Base-by-base conservation (phyloP, 2,329 filamentous ascomycete genomes). In the Penicillium sclerotiorum region DNA sequence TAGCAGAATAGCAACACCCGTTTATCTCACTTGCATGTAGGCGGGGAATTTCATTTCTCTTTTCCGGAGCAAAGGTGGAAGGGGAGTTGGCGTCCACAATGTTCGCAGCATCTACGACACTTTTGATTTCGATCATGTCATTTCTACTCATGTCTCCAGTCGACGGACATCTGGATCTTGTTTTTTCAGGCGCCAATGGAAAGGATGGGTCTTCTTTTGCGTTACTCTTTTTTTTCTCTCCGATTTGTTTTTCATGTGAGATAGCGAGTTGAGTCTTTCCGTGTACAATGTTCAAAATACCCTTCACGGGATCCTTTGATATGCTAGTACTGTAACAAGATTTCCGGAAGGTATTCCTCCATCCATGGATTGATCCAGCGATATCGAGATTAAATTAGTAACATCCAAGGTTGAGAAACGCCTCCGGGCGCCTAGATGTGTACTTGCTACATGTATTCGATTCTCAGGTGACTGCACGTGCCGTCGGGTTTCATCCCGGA, bases 201-300 rank as follows among this genome's bases (percentile, higher is more conserved):
- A 47, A 52, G 33, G 33, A 17, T 36, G 33, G 48, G 50, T 18
- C 40, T 33, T 45, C 27, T 42, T 48, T 37, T 47, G 28, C 18
- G 45, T 48, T 47, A 27, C n/a, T 15, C 17, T 41, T 39, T 48
- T 46, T 49, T 30, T 43, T 11, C n/a, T n/a, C n/a, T n/a, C n/a
- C n/a, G 28, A 46, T 49, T 51, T 53, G 27, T 30, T 55, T 54
- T 41, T 44, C 45, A 53, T 51, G 55, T 61, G 57, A 61, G 53
- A 61, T 61, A 61, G 56, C 57, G 58, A 51, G 53, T 44, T 47
- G 52, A 53, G 52, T 42, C 43, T 59, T 54, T 52, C 47, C 53
- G 52, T 70, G 66, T 69, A 69, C 65, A 68, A 67, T 67, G 61
- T 60, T 68, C 58, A 63, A 59, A 59, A 68, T 67, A 69, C 65